Conservation (phyloP, 2,329 filamentous ascomycete genomes). For the Penicillium crustosum region DNA sequence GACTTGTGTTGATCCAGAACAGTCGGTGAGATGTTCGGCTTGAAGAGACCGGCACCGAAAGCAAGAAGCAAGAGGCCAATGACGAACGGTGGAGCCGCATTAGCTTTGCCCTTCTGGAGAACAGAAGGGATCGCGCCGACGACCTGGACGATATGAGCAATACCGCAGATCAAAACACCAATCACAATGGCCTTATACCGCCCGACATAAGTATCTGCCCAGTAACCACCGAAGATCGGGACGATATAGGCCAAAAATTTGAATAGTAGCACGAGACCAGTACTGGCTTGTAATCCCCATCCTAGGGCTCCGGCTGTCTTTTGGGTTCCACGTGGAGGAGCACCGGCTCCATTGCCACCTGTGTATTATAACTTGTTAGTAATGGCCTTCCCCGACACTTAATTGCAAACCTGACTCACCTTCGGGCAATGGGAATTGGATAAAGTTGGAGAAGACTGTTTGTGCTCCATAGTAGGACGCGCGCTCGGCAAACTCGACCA, state of each 20-base stretch:
- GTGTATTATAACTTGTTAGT: background rate
- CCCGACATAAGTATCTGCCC: constrained; percentile 23
- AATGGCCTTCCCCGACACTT: background rate
- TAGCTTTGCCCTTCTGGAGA: constrained; percentile 32
- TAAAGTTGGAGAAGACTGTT: constrained; percentile 60
- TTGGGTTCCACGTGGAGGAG: constrained; percentile 31
- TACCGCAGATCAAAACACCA: constrained; percentile 40
- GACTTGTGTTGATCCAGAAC: background rate
- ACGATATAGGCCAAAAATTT: constrained; percentile 57
- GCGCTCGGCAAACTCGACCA: constrained; percentile 61
- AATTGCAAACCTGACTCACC: constrained; percentile 24
- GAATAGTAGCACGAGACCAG: constrained; percentile 53
- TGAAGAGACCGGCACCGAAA: constrained; percentile 42
- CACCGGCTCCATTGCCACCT: constrained; percentile 29
- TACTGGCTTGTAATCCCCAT: constrained; percentile 55
- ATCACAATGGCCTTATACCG: constrained; percentile 37
- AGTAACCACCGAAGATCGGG: constrained; percentile 49
- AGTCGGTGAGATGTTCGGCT: constrained; percentile 26
- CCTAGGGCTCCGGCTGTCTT: constrained; percentile 59
- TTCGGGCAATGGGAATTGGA: constrained; percentile 59
- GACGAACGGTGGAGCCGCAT: constrained; percentile 41
- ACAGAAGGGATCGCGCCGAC: constrained; percentile 44
- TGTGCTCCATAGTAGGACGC: constrained; percentile 61
- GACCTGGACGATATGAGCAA: constrained; percentile 18
- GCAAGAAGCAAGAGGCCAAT: constrained; percentile 42